A percentile compares a stretch with the other conserved stretches of the same genome.
Conservation (phyloP, 257 asterid species). For the Przewalskia tangutica region DNA sequence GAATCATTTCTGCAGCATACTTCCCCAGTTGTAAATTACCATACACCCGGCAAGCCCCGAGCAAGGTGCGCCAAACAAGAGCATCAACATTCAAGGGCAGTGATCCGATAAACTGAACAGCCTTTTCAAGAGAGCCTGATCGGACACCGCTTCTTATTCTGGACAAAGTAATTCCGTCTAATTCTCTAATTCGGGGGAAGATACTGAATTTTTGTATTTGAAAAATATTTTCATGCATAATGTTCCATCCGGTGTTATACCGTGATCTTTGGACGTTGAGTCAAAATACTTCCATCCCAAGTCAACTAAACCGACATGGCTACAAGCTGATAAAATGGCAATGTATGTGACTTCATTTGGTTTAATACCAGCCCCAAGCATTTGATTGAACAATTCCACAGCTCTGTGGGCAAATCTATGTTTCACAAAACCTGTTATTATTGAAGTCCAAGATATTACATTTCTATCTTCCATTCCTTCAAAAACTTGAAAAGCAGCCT, state of each 20-base stretch:
- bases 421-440: slow-evolving; percentile 81
- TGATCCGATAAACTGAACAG: slow-evolving; percentile 39
- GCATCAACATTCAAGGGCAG: slow-evolving; percentile 69
- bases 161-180: slow-evolving; percentile 49
- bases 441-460: slow-evolving; percentile 79
- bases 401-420: slow-evolving; percentile 64
- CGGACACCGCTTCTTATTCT: slow-evolving; percentile 29
- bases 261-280: slow-evolving; percentile 44
- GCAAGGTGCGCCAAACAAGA: slow-evolving; percentile 90
- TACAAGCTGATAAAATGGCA: slow-evolving; percentile 83
- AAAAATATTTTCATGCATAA: slow-evolving; percentile 35
- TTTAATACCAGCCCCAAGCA: slow-evolving; percentile 48
- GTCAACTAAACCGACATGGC: slow-evolving; percentile 68
- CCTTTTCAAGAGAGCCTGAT: slow-evolving; percentile 40
- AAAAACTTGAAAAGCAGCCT: slow-evolving; percentile 62
- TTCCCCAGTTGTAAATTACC: slow-evolving; percentile 57
- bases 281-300: slow-evolving; percentile 64
- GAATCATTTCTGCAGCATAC: slow-evolving; percentile 61
- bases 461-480: slow-evolving; percentile 39
- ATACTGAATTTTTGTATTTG: too few species aligned
- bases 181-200: too few species aligned
- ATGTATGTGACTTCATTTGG: slow-evolving; percentile 88
- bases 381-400: slow-evolving; percentile 43
- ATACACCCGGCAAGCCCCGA: slow-evolving; percentile 64
- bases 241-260: slow-evolving; percentile 84